Evolutionary conservation across 306 rosid species (phyloP).

Genomic region (Malus domestica): ASM211411v1 NC_041796.1:3282501-3283000

Average conservation of each 20-base stretch:
- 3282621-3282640: constrained; percentile 6
- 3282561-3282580: background rate
- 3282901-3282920: constrained; percentile 32
- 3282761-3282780: background rate
- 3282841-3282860: constrained; percentile 14
- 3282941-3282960: background rate
- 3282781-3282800: background rate
- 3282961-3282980: constrained; percentile 46
- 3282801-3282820: background rate
- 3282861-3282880: constrained; percentile 12
- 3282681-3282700: constrained; percentile 15
- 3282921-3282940: constrained; percentile 27
- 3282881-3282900: constrained; percentile 25
- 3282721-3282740: background rate
- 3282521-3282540: background rate
- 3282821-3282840: constrained; percentile 40
- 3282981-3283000: constrained; percentile 48
- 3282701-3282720: constrained; percentile 1
- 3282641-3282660: constrained; percentile 4
- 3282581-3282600: background rate
- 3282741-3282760: background rate
- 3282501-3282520: too few relatives aligned
- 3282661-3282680: constrained; percentile 45
- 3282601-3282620: background rate
- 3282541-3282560: background rate